Evolutionary conservation across 345 rosid genomes (phyloP), one percentile per base, ranked within the genome.

Genomic region (Boechera divaricarpa): DNA sequence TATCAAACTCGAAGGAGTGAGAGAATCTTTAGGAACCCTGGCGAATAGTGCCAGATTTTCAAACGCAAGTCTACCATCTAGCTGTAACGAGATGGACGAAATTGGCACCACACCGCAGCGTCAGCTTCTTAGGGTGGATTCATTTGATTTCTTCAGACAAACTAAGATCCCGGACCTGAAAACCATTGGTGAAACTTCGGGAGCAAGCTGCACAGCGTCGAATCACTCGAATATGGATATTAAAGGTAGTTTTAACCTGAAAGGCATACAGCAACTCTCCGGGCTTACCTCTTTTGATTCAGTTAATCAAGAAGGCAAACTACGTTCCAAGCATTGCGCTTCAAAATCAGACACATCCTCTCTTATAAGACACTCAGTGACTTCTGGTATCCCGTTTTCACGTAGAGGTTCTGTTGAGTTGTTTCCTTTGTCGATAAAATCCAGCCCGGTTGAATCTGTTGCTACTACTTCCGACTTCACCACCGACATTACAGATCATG

Each of bases 201-300:
- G 82, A 76, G 75, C 71, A 62, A 82, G 82, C 58, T 70, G 53
- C 51, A 71, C 75, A 12, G 74, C 62, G 49, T 82, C 81, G 36
- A 74, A 69, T 73, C 81, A 83, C 47, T 88, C 85, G 56, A 83
- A 63, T 75, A 28, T 75, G 56, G 70, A 59, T 52, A 81, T 24
- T 13, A 90, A 80, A 69, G 85, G 83, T 28, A 74, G 28, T 55
- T 21, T 65, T 13, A 83, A 49, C 75, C 51, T 79, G 55, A 83
- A 48, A 79, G 77, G 87, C 7, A 67, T 15, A 56, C 52, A 61
- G 10, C 74, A 64, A 41, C 85, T 87, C 62, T 80, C 81, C 0
- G 81, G 85, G 71, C 82, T 85, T 28, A 31, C 83, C 28, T 85
- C 91, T 67, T 83, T 85, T 58, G 87, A 87, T 72, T 85, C 88